phyloP scores from a whole-genome alignment of 345 rosid genomes.

The Dovyalis caffra region DNA sequence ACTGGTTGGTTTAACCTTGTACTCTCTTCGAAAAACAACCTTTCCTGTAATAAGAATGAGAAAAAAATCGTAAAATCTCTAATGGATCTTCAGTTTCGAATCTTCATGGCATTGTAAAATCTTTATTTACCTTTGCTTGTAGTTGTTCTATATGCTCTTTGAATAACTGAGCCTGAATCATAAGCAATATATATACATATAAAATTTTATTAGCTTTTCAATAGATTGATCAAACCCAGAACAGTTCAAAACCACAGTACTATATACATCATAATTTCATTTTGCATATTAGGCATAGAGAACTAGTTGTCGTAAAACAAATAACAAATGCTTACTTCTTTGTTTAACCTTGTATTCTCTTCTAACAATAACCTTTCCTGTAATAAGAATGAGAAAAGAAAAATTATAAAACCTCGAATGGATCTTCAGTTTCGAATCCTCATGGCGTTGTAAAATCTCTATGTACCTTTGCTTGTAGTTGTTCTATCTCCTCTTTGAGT shows the following conservation, averaged over 20 bases:
- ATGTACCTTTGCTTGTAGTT: too few species aligned
- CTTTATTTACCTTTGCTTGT: slow-evolving; percentile 39
- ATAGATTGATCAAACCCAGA: not conserved
- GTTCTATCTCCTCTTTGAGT: too few species aligned
- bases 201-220: not conserved
- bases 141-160: slow-evolving; percentile 44
- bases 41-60: slow-evolving; percentile 44
- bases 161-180: slow-evolving; percentile 40
- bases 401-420: too few species aligned
- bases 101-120: not conserved
- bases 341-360: slow-evolving; percentile 42
- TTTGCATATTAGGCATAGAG: too few species aligned
- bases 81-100: not conserved
- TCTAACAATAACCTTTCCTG: too few species aligned
- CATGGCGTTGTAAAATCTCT: too few species aligned
- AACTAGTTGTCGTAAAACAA: not conserved
- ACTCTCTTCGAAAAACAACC: slow-evolving; percentile 24
- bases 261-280: too few species aligned
- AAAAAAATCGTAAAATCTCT: not conserved
- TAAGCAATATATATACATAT: too few species aligned
- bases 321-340: slow-evolving; percentile 34
- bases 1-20: slow-evolving; percentile 43
- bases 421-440: too few species aligned
- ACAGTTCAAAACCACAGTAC: too few species aligned
- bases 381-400: too few species aligned